Evolutionary conservation across 768 basidiomycete genomes (phyloP).

Genomic region (Hygrophoropsis aurantiaca): DNA sequence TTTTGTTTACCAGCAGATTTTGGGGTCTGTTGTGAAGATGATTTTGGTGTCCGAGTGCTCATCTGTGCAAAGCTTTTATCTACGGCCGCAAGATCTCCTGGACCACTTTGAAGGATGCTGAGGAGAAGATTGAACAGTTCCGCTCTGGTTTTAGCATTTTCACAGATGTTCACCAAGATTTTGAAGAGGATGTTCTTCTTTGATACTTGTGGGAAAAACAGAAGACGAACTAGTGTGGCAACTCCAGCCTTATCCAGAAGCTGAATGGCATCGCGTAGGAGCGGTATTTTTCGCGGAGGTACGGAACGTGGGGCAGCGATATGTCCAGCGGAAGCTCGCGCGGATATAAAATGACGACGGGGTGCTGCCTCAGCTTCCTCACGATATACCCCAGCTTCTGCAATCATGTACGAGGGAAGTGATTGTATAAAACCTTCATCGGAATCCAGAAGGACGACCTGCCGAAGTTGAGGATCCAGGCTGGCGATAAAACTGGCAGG

Average conservation of each 20-base stretch:
- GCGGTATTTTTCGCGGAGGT: conserved; percentile 47
- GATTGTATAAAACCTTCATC: conserved; percentile 83
- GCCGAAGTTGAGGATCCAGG: conserved; percentile 84
- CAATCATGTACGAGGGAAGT: conserved; percentile 82
- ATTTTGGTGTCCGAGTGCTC: conserved; percentile 70
- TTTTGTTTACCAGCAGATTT: conserved; percentile 71
- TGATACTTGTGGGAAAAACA: conserved; percentile 95
- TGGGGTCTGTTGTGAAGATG: conserved; percentile 37
- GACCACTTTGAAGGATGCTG: conserved; percentile 93
- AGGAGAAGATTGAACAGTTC: conserved; percentile 94
- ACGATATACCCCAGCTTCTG: conserved; percentile 76
- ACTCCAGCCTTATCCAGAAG: conserved; percentile 89
- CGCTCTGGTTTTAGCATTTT: conserved; percentile 86
- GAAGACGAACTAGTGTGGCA: conserved; percentile 83
- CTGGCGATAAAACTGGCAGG: conserved; percentile 90
- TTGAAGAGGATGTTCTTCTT: conserved; percentile 84
- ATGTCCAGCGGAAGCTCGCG: conserved; percentile 22
- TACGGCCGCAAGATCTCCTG: conserved; percentile 86
- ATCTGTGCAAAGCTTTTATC: conserved; percentile 94
- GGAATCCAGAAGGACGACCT: conserved; percentile 88
- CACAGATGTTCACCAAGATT: conserved; percentile 92
- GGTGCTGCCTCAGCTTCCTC: conserved; percentile 43
- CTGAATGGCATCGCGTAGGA: conserved; percentile 85
- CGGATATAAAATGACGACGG: conserved; percentile 32
- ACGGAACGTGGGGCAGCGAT: conserved; percentile 21